A percentile compares a stretch with the other conserved stretches of the same genome.
These are phyloP conservation scores for Ilex asprella DNA, from an alignment of 257 asterid genomes.

Conservation along the genomic window DNA sequence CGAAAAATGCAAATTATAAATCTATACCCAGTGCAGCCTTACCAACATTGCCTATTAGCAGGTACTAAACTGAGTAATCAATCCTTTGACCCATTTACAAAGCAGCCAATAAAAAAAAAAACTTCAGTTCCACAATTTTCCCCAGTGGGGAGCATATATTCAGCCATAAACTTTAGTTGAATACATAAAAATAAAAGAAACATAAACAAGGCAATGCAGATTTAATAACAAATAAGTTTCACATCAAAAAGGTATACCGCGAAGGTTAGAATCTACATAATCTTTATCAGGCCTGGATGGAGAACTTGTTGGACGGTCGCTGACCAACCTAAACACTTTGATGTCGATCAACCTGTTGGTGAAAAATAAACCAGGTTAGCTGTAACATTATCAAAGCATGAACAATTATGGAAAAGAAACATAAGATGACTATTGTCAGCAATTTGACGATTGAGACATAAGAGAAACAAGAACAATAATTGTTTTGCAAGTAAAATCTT, in stretches of 20 bases:
- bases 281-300: constrained; percentile 54
- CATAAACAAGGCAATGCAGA: constrained; percentile 4
- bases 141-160: too few relatives aligned
- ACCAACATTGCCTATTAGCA: too few relatives aligned
- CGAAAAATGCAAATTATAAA: too few relatives aligned
- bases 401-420: neutral
- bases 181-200: constrained; percentile 7
- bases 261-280: constrained; percentile 65
- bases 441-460: too few relatives aligned
- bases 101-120: too few relatives aligned
- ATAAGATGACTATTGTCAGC: constrained; percentile 6
- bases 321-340: constrained; percentile 84
- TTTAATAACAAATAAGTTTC: constrained; percentile 12
- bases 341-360: constrained; percentile 80
- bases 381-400: neutral
- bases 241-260: constrained; percentile 42
- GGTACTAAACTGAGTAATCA: too few relatives aligned
- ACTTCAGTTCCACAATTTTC: too few relatives aligned
- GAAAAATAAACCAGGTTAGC: constrained; percentile 19
- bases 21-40: too few relatives aligned
- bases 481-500: too few relatives aligned
- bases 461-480: too few relatives aligned
- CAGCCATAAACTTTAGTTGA: too few relatives aligned
- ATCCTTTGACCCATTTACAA: too few relatives aligned
- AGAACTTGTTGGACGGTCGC: constrained; percentile 53